Base-by-base conservation (phyloP, 2,329 filamentous ascomycete genomes). In the Xylaria sp. region DNA sequence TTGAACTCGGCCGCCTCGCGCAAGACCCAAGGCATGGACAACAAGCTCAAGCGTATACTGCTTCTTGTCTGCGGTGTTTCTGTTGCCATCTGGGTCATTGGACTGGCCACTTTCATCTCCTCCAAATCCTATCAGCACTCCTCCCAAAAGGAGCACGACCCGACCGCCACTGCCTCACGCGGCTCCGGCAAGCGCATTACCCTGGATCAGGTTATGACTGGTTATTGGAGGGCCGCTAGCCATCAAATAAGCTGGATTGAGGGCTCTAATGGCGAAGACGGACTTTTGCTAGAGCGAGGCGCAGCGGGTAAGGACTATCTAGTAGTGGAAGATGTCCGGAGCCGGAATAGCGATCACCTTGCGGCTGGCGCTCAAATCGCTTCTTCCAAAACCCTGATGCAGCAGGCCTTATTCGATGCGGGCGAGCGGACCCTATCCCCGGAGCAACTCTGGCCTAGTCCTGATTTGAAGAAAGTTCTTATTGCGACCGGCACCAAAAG, bases 391-490 rank as follows among this genome's bases (percentile, higher is more conserved):
- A 92, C 90, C 0, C 83, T 99, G 75, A 97, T 99, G 89, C 88
- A 93, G 79, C 79, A 87, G 13, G 77, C 83, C 0, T 80, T 77
- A 49, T 93, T 99, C 75, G 78, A 82, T 20, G 90, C 90, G 65
- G 84, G 84, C 9, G 87, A 84, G 11, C 79, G 84, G 59, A 80
- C 79, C 17, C 83, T 93, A 72, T 78, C 76, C n/a, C 90, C 92
- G 0, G 80, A 80, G 15, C 85, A 87, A 73, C 87, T 89, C 3
- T 90, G 88, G 84, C 93, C 96, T 2, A 97, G 93, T 77, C 88
- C 90, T 33, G 89, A 98, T 78, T 85, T 97, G 79, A 93, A 90
- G 75, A 95, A 93, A 78, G 93, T 99, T 3, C 86, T 99, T 60
- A 83, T 97, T n/a, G 86, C 90, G 59, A 93, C 93, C 9, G 84